Conservation (phyloP, 768 basidiomycete genomes). For the Tulasnella calospora region DNA sequence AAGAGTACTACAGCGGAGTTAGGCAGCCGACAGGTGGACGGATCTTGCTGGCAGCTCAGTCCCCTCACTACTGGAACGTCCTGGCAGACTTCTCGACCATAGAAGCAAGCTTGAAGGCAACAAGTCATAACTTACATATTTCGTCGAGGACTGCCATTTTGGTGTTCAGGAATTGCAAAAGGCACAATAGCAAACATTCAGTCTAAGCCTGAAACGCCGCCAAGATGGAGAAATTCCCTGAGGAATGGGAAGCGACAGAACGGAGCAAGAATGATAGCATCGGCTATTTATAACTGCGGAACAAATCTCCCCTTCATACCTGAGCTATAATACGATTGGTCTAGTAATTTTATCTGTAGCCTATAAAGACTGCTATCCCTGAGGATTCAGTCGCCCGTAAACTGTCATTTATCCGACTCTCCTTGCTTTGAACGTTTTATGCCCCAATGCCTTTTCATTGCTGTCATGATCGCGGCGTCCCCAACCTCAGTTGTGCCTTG, state of each 20-base stretch:
- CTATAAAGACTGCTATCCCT: background rate
- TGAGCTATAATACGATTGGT: no score
- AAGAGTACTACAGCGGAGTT: background rate
- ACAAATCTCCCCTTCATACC: no score
- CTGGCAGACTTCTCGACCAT: constrained; percentile 59
- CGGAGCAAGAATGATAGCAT: constrained; percentile 14
- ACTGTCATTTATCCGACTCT: background rate
- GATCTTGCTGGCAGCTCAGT: constrained; percentile 34
- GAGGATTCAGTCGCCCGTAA: no score
- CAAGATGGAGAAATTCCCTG: background rate
- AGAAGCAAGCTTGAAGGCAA: constrained; percentile 80
- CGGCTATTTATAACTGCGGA: no score
- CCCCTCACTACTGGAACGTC: no score
- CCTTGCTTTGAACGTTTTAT: background rate
- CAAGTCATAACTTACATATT: constrained; percentile 71
- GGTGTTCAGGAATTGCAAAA: constrained; percentile 37
- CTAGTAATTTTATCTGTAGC: no score
- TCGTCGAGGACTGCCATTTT: constrained; percentile 74
- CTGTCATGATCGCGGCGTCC: background rate
- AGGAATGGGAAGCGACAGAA: constrained; percentile 22
- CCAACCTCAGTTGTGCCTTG: background rate
- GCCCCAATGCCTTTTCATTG: background rate
- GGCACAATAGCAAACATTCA: no score
- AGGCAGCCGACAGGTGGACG: background rate
- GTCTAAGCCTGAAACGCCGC: no score